These are phyloP conservation scores for Cyclotella cryptica DNA, from an alignment of 108 stramenopile species.

Conservation along the genomic window DNA sequence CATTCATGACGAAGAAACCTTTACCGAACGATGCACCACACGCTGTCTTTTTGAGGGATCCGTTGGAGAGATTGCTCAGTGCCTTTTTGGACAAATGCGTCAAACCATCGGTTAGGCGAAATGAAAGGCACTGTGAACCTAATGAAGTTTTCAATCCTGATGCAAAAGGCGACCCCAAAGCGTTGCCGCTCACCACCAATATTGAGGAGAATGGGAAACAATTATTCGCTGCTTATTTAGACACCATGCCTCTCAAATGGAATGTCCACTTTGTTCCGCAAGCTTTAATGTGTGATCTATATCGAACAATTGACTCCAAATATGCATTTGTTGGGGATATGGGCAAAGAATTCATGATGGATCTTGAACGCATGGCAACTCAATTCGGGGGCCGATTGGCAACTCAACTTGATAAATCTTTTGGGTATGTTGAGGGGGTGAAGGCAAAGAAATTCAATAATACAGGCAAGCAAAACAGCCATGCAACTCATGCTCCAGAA, in stretches of 20 bases:
- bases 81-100: constrained; percentile 68
- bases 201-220: constrained; percentile 35
- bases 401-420: constrained; percentile 22
- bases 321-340: constrained; percentile 68
- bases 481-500: constrained; percentile 36
- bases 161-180: not conserved
- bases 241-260: constrained; percentile 64
- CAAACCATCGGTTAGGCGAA: not conserved
- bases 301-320: constrained; percentile 35
- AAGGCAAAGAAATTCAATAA: constrained; percentile 16
- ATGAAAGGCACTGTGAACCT: constrained; percentile 42
- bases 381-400: constrained; percentile 36
- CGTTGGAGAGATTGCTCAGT: constrained; percentile 61
- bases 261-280: constrained; percentile 70
- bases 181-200: constrained; percentile 19
- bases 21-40: constrained; percentile 36
- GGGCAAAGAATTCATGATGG: constrained; percentile 51
- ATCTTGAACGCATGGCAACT: constrained; percentile 50
- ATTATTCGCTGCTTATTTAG: constrained; percentile 64
- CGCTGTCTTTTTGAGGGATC: constrained; percentile 70
- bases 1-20: constrained; percentile 22
- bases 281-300: constrained; percentile 57
- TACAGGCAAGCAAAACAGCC: constrained; percentile 18
- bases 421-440: constrained; percentile 26
- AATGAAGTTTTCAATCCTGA: constrained; percentile 40